Evolutionary conservation across 2,329 filamentous ascomycete genomes (phyloP), one percentile per base, ranked within the genome.

Genomic region (Pestalotiopsis fici): DNA sequence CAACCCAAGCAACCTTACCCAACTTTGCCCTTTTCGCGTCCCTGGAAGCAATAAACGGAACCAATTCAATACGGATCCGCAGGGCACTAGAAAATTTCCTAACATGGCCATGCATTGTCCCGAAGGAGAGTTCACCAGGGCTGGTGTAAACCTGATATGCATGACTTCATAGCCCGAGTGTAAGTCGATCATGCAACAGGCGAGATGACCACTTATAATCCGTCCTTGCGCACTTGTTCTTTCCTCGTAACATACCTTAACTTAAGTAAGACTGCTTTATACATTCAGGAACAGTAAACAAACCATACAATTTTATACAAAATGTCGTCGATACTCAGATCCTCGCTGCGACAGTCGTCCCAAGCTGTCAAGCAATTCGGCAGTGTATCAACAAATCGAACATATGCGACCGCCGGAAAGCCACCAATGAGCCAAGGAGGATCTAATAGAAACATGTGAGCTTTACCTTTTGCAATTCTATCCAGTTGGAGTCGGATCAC

Each of bases 401-500:
- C 61, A 15, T 67, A 67, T 54, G 13, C 55, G 15, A 43, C 35
- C 28, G 21, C 25, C 11, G 5, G 27, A 23, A 65, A 59, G 39
- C 43, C 59, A 11, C 64, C 67, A 6, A 25, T 61, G 18, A 66
- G 64, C 55, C 67, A 68, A 13, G 67, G 67, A n/a, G 67, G 67
- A 28, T 37, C 43, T 27, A 68, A 68, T 55, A 21, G 64, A 23
- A 28, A 39, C 37, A 39, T 68, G 67, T 68, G 37, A 61, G 65
- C 18, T 12, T 13, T n/a, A 6, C 18, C 4, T 23, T 12, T 9
- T 9, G 3, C 11, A 1, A 35, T 1, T 50, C 9, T n/a, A 11
- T n/a, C 31, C 6, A 7, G 5, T 35, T 35, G 31, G 31, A 2
- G 5, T 35, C 5, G 1, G 11, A 35, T 35, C 31, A n/a, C 18